Evolutionary conservation across 345 rosid genomes (phyloP).

Genomic region (Eucalyptus cloeziana): DNA sequence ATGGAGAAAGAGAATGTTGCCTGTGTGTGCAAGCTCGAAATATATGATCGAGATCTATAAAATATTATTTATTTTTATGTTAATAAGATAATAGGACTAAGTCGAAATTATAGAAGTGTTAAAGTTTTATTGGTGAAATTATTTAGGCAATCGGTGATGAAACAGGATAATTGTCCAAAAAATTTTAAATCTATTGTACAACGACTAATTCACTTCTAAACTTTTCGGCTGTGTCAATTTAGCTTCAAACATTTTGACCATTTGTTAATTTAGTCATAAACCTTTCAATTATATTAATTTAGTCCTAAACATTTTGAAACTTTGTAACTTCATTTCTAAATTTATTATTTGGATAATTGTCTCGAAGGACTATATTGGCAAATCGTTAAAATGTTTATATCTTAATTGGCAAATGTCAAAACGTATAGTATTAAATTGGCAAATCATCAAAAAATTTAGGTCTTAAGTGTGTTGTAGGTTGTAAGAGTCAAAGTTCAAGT

Average conservation of each 20-base stretch:
- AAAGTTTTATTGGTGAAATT: background rate
- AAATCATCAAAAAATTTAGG: too few relatives aligned
- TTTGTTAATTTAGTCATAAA: too few relatives aligned
- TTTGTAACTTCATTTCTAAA: background rate
- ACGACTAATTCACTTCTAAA: fast-evolving
- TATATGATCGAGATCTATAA: background rate
- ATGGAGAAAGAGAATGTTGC: background rate
- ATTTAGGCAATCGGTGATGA: background rate
- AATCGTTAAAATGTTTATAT: too few relatives aligned
- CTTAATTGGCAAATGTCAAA: too few relatives aligned
- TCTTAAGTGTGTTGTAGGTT: background rate
- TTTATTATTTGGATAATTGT: background rate
- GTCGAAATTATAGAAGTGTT: background rate
- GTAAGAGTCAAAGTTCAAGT: background rate
- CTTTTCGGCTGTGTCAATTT: fast-evolving
- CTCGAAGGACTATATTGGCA: background rate
- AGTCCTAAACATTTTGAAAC: too few relatives aligned
- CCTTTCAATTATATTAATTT: too few relatives aligned
- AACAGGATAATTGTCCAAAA: background rate
- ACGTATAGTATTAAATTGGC: too few relatives aligned
- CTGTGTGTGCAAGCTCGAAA: background rate
- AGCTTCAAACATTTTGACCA: too few relatives aligned
- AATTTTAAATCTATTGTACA: fast-evolving
- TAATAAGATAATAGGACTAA: background rate
- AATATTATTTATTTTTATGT: too few relatives aligned